phyloP scores from a whole-genome alignment of 495 filamentous ascomycete species.

The Lepraria neglecta region DNA sequence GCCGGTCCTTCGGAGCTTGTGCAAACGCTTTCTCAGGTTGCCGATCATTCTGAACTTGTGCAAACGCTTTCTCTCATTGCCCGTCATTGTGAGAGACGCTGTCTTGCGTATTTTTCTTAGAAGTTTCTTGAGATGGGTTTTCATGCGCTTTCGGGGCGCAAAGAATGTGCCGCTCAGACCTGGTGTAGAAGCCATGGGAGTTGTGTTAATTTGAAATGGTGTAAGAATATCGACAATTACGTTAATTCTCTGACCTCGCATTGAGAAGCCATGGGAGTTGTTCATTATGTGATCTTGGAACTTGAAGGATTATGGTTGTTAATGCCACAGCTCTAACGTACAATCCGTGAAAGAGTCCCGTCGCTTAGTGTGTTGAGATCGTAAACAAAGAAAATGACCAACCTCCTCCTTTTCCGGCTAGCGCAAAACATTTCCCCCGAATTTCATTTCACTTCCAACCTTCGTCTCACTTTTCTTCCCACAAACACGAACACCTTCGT shows the following conservation, averaged over 20 bases:
- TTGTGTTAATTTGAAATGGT: not conserved
- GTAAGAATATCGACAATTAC: not conserved
- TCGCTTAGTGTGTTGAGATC: not conserved
- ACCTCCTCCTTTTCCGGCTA: slow-evolving; percentile 17
- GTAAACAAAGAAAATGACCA: slow-evolving; percentile 14
- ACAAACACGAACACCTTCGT: not conserved
- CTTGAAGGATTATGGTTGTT: too few relatives aligned
- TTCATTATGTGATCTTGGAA: too few relatives aligned
- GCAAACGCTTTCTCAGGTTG: not conserved
- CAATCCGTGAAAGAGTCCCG: not conserved
- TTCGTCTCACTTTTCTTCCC: not conserved
- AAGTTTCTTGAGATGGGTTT: not conserved
- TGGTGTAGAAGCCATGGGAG: not conserved
- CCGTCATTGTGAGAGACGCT: not conserved
- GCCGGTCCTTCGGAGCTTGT: too few relatives aligned
- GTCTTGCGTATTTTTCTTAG: slow-evolving; percentile 6
- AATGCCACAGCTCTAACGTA: too few relatives aligned
- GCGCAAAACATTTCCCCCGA: not conserved
- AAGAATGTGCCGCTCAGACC: not conserved
- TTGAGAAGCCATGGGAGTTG: too few relatives aligned
- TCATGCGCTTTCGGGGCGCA: not conserved
- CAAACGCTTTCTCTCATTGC: too few relatives aligned
- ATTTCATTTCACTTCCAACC: not conserved
- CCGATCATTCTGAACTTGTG: not conserved
- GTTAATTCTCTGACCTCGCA: too few relatives aligned